Percentiles rank a stretch among this genome's conserved stretches.
These are phyloP conservation scores for Cinnamomum micranthum DNA, from an alignment of 164 flowering plant species.

Conservation along the genomic window DNA sequence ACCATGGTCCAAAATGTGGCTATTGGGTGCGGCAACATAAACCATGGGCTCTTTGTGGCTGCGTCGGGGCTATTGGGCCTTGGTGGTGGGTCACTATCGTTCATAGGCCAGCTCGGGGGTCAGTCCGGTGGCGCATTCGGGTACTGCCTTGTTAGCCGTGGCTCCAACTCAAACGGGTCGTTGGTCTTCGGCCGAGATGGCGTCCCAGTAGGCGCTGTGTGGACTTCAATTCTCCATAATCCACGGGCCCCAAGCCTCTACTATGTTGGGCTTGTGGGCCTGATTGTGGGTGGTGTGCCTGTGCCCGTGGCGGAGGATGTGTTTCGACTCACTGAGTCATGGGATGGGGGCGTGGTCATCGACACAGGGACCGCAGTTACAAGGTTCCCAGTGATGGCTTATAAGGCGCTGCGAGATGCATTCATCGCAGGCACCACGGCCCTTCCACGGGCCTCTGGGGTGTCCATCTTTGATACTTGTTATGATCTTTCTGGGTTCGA, in stretches of 20 bases:
- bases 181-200: conserved; percentile 64
- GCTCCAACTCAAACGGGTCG: conserved; percentile 47
- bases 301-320: conserved; percentile 50
- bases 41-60: conserved; percentile 81
- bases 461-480: conserved; percentile 85
- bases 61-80: conserved; percentile 88
- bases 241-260: conserved; percentile 72
- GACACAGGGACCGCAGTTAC: conserved; percentile 96
- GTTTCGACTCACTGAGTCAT: conserved; percentile 43
- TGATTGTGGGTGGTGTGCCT: conserved; percentile 67
- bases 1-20: conserved; percentile 58
- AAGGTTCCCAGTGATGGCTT: conserved; percentile 59
- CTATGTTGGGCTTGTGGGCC: conserved; percentile 69
- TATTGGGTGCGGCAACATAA: conserved; percentile 86
- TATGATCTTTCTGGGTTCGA: conserved; percentile 56
- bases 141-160: conserved; percentile 79
- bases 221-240: conserved; percentile 67
- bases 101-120: conserved; percentile 74
- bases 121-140: conserved; percentile 74
- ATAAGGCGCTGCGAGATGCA: conserved; percentile 60
- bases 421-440: conserved; percentile 42
- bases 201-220: conserved; percentile 63
- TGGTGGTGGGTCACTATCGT: conserved; percentile 81
- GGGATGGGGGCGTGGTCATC: conserved; percentile 81
- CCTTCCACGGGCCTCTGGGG: conserved; percentile 54